Base-by-base conservation (phyloP, 1,284 basidiomycete genomes). In the Ceratobasidium sp. region DNA sequence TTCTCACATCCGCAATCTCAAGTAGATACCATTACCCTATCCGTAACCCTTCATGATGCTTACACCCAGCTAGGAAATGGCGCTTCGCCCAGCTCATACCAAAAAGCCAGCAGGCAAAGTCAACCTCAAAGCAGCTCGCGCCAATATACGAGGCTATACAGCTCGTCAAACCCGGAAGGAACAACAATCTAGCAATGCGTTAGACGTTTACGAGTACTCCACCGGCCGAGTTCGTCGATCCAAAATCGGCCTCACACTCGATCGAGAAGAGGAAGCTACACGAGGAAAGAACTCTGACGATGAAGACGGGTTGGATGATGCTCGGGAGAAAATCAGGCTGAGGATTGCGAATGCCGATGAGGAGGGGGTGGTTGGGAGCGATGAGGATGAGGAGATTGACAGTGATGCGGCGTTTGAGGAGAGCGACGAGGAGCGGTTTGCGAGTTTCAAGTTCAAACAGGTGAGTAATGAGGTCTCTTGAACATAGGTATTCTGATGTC, bases 331-430 rank as follows among this genome's bases (percentile, higher is more conserved):
- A 69, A 75, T 91, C 57, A 82, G 89, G 56, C 87, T 85, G 12
- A 86, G 88, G 73, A 79, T 81, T 45, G 83, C 80, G 5, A 85
- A 87, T n/a, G 83, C 86, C 43, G 84, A 85, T 65, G 77, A 75
- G 69, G 72, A 71, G 25, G 74, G 62, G n/a, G 72, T 74, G 17
- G 71, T 76, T 12, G 56, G 71, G 22, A 85, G 82, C 69, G 88
- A 83, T 1, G 91, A 92, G 70, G 90, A 92, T 72, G 91, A 92
- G 74, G 91, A 92, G 71, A 84, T 92, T 62, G 89, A 91, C 70
- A 90, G 87, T 74, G 91, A 92, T 74, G 89, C 80, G 71, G 91
- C 91, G 0, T 92, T 92, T 73, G 90, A 91, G 62, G 79, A 92
- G 74, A 89, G 86, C 73, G 93, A 94, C 70, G 90, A 90, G 71